A percentile compares a stretch with the other conserved stretches of the same genome.
Evolutionary conservation across 2,329 filamentous ascomycete genomes (phyloP).

Genomic region (Exophiala oligosperma): DNA sequence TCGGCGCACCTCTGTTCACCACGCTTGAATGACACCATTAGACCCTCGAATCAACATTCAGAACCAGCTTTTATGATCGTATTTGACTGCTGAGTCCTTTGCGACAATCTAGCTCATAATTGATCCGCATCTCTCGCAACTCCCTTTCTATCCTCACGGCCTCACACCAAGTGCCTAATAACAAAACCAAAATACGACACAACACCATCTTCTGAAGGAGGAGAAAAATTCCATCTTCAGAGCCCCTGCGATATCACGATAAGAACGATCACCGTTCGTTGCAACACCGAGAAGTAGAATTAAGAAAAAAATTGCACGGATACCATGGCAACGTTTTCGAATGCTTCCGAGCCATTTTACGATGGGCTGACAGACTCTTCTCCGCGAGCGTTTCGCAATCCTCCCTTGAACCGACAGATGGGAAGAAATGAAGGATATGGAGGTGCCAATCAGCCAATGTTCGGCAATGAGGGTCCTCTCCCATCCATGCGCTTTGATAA

Average conservation of each 20-base stretch:
- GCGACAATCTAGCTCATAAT: constrained; percentile 11
- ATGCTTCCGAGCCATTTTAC: constrained; percentile 65
- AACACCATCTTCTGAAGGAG: background rate
- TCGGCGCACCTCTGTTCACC: background rate
- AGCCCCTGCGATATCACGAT: too few species aligned
- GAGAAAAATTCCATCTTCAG: too few species aligned
- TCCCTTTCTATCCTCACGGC: background rate
- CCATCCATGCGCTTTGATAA: constrained; percentile 56
- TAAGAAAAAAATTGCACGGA: background rate
- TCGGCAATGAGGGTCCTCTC: constrained; percentile 64
- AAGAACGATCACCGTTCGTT: too few species aligned
- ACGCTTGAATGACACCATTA: background rate
- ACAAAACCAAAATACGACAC: background rate
- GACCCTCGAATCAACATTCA: background rate
- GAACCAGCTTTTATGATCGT: constrained; percentile 5
- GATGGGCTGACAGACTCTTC: constrained; percentile 71
- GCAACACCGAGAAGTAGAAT: background rate
- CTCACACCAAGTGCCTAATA: too few species aligned
- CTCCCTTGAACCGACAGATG: constrained; percentile 66
- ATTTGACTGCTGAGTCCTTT: constrained; percentile 2
- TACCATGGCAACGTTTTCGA: constrained; percentile 25
- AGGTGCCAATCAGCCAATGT: constrained; percentile 67
- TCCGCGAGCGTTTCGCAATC: constrained; percentile 69
- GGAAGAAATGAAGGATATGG: constrained; percentile 66
- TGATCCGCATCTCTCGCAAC: background rate